These are phyloP conservation scores for Mycena floridula DNA, from an alignment of 768 basidiomycete species.

Conservation along the genomic window DNA sequence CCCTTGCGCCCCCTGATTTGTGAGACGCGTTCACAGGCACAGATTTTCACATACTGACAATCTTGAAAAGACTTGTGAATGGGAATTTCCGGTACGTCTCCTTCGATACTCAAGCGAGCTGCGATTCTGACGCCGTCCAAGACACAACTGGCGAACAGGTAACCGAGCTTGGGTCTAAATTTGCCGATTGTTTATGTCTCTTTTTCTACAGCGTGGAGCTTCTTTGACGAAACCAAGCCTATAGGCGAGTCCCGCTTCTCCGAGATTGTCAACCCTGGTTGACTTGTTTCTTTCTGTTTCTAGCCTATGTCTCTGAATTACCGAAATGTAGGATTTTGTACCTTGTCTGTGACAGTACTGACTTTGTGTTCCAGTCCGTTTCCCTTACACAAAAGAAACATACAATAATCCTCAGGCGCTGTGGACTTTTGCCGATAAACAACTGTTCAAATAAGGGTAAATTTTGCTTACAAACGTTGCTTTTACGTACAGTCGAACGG, in stretches of 20 bases:
- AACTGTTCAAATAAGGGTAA: no score
- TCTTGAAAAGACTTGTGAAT: constrained; percentile 28
- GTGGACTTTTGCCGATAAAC: constrained; percentile 54
- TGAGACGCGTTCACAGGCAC: constrained; percentile 20
- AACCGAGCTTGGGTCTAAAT: no score
- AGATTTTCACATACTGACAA: constrained; percentile 2
- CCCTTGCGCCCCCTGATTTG: constrained; percentile 37
- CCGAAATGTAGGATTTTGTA: constrained; percentile 22
- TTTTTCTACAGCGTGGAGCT: constrained; percentile 33
- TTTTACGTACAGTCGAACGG: no score
- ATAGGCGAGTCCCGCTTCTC: constrained; percentile 5
- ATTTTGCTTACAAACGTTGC: no score
- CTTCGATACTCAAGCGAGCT: neutral
- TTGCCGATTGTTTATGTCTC: no score
- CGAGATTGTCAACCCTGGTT: neutral
- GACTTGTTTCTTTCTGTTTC: neutral
- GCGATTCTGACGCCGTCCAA: constrained; percentile 21
- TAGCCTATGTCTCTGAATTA: constrained; percentile 39
- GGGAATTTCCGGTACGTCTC: constrained; percentile 34
- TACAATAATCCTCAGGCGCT: constrained; percentile 60
- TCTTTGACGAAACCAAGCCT: constrained; percentile 29
- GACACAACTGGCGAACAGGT: constrained; percentile 48
- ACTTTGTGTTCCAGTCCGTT: constrained; percentile 31
- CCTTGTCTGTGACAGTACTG: neutral
- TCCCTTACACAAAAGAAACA: constrained; percentile 54